Conservation (phyloP, 1,139 yeast genomes). For the Diutina pseudorugosa region DNA sequence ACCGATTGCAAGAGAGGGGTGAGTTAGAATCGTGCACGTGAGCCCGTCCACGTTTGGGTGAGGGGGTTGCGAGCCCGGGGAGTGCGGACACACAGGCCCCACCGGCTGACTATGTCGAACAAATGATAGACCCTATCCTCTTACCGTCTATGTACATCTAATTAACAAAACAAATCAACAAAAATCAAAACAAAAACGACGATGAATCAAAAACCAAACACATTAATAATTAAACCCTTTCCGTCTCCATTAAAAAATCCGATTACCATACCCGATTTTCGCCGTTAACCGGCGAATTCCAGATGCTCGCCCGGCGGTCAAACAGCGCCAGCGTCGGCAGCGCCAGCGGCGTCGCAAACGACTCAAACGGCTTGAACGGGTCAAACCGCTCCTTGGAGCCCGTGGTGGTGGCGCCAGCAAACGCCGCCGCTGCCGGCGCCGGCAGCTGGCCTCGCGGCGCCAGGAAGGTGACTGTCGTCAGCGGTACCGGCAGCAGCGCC, state of each 20-base stretch:
- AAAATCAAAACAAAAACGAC: no score
- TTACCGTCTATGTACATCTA: not conserved
- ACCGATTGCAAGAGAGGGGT: not conserved
- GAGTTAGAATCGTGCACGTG: not conserved
- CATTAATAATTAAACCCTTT: not conserved
- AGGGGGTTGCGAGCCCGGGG: not conserved
- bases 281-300: not conserved
- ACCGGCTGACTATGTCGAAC: no score
- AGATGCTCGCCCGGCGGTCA: not conserved
- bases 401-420: not conserved
- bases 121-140: not conserved
- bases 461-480: not conserved
- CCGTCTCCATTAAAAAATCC: not conserved
- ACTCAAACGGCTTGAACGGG: constrained; percentile 1
- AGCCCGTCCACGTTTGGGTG: not conserved
- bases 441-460: not conserved
- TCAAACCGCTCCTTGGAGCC: not conserved
- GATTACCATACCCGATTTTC: constrained; percentile 3
- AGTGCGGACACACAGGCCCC: no score
- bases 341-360: not conserved
- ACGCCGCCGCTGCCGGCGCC: constrained; percentile 4
- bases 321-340: not conserved
- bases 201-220: not conserved
- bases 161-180: not conserved
- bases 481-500: not conserved